Evolutionary conservation across 2,329 filamentous ascomycete genomes (phyloP).

Genomic region (Hymenoscyphus scutula): DNA sequence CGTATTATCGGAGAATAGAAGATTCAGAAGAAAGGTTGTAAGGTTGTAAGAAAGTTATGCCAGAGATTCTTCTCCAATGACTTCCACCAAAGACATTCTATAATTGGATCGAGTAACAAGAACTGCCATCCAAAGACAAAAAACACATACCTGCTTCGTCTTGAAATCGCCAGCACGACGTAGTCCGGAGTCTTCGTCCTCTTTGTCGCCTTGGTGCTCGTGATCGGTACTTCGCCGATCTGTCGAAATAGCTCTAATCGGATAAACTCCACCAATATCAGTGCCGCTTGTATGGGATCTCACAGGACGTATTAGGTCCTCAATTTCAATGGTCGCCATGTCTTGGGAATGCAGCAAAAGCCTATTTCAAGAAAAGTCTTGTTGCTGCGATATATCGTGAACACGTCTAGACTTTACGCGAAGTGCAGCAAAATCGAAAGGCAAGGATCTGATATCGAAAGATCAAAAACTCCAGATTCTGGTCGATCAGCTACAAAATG

Average conservation of each 20-base stretch:
- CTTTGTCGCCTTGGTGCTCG: constrained; percentile 6
- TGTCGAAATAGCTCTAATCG: constrained; percentile 10
- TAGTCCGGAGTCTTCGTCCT: constrained; percentile 20
- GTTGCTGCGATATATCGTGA: background rate
- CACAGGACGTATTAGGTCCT: constrained; percentile 6
- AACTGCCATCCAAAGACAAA: background rate
- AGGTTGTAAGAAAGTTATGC: no score
- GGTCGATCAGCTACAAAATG: background rate
- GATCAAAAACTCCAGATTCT: background rate
- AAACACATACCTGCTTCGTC: constrained; percentile 17
- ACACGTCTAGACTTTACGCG: background rate
- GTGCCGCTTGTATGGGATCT: constrained; percentile 9
- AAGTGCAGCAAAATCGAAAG: background rate
- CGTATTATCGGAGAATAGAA: no score
- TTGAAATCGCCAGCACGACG: constrained; percentile 20
- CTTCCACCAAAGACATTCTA: no score
- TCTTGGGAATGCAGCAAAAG: background rate
- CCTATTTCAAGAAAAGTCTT: background rate
- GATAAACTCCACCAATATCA: constrained; percentile 11
- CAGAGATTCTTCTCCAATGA: no score
- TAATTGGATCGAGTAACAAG: no score
- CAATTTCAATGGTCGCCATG: constrained; percentile 15
- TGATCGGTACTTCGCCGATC: constrained; percentile 8
- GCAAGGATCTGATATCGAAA: background rate
- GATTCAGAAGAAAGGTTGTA: no score